Conservation (phyloP, 768 basidiomycete genomes). For the Mycena vitilis region DNA sequence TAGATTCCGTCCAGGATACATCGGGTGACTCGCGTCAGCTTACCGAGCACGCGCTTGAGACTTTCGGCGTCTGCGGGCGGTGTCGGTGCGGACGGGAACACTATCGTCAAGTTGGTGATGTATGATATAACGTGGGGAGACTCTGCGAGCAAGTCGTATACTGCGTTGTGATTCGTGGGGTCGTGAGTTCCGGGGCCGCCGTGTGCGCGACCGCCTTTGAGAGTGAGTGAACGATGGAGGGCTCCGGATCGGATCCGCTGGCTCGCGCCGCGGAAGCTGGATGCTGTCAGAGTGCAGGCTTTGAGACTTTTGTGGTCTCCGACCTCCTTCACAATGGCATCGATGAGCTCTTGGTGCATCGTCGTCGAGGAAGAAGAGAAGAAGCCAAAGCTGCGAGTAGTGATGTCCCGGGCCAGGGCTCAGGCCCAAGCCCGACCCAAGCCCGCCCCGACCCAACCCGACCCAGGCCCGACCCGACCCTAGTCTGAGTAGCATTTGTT, state of each 20-base stretch:
- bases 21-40: background rate
- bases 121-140: background rate
- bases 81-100: background rate
- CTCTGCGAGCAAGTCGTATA: background rate
- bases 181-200: background rate
- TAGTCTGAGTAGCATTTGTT: no score
- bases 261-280: background rate
- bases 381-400: background rate
- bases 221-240: background rate
- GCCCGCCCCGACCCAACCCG: no score
- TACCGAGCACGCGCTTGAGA: conserved; percentile 5
- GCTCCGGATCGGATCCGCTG: no score
- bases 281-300: background rate
- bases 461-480: no score
- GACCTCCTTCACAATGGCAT: background rate
- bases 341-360: conserved; percentile 6
- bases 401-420: no score
- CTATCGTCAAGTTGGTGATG: background rate
- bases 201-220: background rate
- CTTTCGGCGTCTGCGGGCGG: background rate
- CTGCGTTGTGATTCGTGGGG: background rate
- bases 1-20: background rate
- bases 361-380: background rate
- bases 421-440: no score
- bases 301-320: background rate